Conservation (phyloP, 345 rosid genomes). For the Turritis glabra region DNA sequence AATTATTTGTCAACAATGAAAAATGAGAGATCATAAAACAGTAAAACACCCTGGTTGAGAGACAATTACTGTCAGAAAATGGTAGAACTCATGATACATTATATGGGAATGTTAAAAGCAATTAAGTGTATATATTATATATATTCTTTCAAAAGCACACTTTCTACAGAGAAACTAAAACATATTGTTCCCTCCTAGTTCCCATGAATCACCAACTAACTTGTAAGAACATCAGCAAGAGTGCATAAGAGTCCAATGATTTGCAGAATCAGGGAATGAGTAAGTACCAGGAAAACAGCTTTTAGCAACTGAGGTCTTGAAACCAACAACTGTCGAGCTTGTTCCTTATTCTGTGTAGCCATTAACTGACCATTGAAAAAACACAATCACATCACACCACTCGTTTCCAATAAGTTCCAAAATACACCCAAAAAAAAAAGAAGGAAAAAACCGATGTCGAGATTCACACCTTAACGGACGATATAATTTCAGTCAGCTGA, state of each 20-base stretch:
- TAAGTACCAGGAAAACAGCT: constrained; percentile 83
- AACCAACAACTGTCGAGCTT: constrained; percentile 71
- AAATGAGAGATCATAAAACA: not conserved
- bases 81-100: not conserved
- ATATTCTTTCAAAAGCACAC: not conserved
- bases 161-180: not conserved
- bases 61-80: not conserved
- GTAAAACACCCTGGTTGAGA: not conserved
- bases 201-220: not conserved
- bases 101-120: not conserved
- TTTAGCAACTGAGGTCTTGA: constrained; percentile 74
- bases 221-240: no score
- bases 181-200: constrained; percentile 8
- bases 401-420: constrained; percentile 10
- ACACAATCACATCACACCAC: constrained; percentile 23
- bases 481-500: constrained; percentile 76
- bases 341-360: constrained; percentile 73
- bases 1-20: constrained; percentile 2
- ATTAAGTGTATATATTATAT: not conserved
- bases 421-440: not conserved
- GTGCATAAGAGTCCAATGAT: not conserved
- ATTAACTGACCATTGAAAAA: constrained; percentile 49
- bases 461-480: constrained; percentile 70
- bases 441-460: not conserved
- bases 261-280: constrained; percentile 1